A percentile compares a stretch with the other conserved stretches of the same genome.
Evolutionary conservation across 192 early-diverging fungal genomes (phyloP).

Genomic region (Borealophlyctis nickersoniae): DNA sequence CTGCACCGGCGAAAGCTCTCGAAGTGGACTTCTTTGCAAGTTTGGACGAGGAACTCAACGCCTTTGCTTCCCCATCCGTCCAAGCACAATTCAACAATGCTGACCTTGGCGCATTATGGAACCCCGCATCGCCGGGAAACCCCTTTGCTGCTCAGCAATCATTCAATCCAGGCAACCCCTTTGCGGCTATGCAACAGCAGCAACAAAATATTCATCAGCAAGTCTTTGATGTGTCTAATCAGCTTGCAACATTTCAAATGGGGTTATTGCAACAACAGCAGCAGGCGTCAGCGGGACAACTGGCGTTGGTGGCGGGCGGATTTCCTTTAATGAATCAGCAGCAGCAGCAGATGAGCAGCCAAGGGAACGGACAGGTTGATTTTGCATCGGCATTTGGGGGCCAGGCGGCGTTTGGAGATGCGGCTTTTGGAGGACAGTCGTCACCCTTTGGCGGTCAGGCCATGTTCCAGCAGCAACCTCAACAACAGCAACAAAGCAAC

Average conservation of each 20-base stretch:
- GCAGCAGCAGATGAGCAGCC: neutral
- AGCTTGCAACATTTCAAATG: slow-evolving; percentile 15
- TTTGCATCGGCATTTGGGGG: neutral
- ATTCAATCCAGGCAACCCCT: slow-evolving; percentile 22
- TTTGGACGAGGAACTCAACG: slow-evolving; percentile 37
- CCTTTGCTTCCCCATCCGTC: slow-evolving; percentile 31
- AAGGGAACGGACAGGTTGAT: neutral
- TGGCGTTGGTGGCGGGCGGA: neutral
- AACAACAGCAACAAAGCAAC: neutral
- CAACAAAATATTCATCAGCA: slow-evolving; percentile 15
- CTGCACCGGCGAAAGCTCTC: slow-evolving; percentile 13
- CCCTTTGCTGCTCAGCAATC: slow-evolving; percentile 16
- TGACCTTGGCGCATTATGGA: slow-evolving; percentile 25
- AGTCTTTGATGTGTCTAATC: slow-evolving; percentile 18
- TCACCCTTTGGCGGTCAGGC: neutral
- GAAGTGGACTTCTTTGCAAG: slow-evolving; percentile 43
- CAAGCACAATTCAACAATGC: slow-evolving; percentile 27
- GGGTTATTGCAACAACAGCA: slow-evolving; percentile 4
- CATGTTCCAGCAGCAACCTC: slow-evolving; percentile 5
- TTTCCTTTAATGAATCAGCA: neutral
- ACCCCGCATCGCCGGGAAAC: slow-evolving; percentile 6
- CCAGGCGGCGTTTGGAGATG: too few species aligned
- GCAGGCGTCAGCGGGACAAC: neutral
- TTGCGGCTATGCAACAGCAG: slow-evolving; percentile 14
- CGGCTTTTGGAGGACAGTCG: neutral